Base-by-base conservation (phyloP, 1,284 basidiomycete genomes). In the Agaricales sp. region DNA sequence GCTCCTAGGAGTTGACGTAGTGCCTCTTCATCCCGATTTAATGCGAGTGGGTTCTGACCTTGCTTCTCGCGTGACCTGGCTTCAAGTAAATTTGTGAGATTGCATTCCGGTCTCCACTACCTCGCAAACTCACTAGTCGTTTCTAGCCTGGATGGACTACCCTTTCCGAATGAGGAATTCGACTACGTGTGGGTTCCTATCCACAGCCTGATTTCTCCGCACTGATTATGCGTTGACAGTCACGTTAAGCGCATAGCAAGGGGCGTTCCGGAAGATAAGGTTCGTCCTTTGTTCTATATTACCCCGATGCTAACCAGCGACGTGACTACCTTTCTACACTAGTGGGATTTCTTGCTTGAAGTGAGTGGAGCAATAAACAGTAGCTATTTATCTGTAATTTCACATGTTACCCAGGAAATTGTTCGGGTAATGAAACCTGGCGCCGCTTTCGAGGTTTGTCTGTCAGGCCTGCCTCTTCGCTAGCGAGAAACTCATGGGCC, bases 181-280 rank as follows among this genome's bases (percentile, higher is more conserved):
- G 83, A 86, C 58, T 84, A 75, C 58, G 78, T 85, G 79, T 83
- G 63, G 59, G 78, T 65, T 16, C 18, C 41, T 6, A 48, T n/a
- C n/a, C n/a, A n/a, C n/a, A n/a, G n/a, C n/a, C n/a, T n/a, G n/a
- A n/a, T n/a, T n/a, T n/a, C n/a, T n/a, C n/a, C n/a, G n/a, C n/a
- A n/a, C n/a, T n/a, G 22, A 43, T 30, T 14, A 13, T 24, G 38
- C 8, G 24, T 43, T 46, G 43, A 24, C 56, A 84, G 81, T 25
- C 80, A 80, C 58, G 66, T 82, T 53, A 81, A 80, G 55, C 73
- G 82, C 12, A 77, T 87, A 44, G 77, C 79, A 1, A 69, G 80
- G 20, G 83, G 81, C 30, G 78, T 87, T 37, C 83, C 83, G 13
- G 82, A 86, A 58, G 71, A 85, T 59, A 80, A 79, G 67, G 81